These are phyloP conservation scores for Leptodermis oblonga DNA, from an alignment of 257 asterid genomes.

Conservation along the genomic window DNA sequence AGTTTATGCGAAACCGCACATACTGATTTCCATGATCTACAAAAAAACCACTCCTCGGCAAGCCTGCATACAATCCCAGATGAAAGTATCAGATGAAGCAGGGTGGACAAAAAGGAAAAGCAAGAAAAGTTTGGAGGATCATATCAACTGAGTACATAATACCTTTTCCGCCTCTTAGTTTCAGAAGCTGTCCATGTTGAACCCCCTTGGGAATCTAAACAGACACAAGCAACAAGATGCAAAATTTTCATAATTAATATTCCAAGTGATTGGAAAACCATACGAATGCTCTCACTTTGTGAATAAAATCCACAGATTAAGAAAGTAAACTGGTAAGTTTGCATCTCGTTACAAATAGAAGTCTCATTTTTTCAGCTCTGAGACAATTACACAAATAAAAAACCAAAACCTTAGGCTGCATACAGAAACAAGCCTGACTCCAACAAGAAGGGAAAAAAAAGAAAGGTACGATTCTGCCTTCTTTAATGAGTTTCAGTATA, in stretches of 20 bases:
- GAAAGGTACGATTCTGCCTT: background rate
- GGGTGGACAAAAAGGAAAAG: background rate
- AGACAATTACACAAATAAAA: background rate
- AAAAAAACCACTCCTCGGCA: conserved; percentile 72
- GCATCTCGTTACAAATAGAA: background rate
- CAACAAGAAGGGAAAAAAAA: no score
- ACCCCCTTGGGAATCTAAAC: conserved; percentile 88
- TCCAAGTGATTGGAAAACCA: background rate
- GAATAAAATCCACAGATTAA: background rate
- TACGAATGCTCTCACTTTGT: background rate
- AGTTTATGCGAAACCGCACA: conserved; percentile 70
- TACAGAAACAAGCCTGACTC: no score
- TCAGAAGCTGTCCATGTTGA: conserved; percentile 79
- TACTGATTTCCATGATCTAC: conserved; percentile 79
- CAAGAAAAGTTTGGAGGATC: background rate
- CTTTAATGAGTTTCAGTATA: background rate
- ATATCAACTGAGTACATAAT: conserved; percentile 7
- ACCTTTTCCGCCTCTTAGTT: conserved; percentile 91
- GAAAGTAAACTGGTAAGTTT: background rate
- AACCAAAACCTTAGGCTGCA: background rate
- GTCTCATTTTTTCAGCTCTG: no score
- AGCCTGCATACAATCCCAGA: conserved; percentile 39
- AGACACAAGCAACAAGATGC: conserved; percentile 20
- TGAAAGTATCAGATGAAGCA: background rate
- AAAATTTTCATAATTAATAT: conserved; percentile 9